Percentiles rank a stretch among this genome's conserved stretches.
These are phyloP conservation scores for Podospora bellae-mahoneyi DNA, from an alignment of 495 filamentous ascomycete genomes.

Conservation along the genomic window DNA sequence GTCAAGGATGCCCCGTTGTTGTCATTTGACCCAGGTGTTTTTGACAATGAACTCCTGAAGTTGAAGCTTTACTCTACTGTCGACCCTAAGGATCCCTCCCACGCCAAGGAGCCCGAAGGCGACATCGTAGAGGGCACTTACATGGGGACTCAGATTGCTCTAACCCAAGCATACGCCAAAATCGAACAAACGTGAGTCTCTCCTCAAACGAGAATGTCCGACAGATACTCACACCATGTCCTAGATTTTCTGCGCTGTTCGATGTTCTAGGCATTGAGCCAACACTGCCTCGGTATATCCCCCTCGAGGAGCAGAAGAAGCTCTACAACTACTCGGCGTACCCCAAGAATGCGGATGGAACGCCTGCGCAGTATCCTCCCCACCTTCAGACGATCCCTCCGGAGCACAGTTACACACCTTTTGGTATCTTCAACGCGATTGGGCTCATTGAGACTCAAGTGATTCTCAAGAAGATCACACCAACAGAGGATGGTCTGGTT, in stretches of 20 bases:
- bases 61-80: conserved; percentile 29
- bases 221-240: background rate
- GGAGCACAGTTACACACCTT: conserved; percentile 25
- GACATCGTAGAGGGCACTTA: conserved; percentile 34
- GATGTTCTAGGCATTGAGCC: conserved; percentile 37
- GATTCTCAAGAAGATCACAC: conserved; percentile 36
- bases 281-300: conserved; percentile 31
- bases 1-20: conserved; percentile 27
- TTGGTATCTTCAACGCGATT: conserved; percentile 34
- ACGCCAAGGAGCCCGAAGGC: conserved; percentile 24
- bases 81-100: conserved; percentile 24
- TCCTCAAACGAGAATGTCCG: background rate
- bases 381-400: conserved; percentile 32
- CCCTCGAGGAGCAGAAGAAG: conserved; percentile 31
- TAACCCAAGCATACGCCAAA: conserved; percentile 39
- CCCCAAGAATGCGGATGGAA: conserved; percentile 29
- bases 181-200: conserved; percentile 40
- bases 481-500: conserved; percentile 32
- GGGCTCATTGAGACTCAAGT: conserved; percentile 35
- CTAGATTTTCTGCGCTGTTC: conserved; percentile 37
- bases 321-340: conserved; percentile 34
- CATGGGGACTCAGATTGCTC: conserved; percentile 39
- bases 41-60: conserved; percentile 33
- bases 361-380: conserved; percentile 33
- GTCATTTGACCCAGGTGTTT: conserved; percentile 35